Evolutionary conservation across 2,329 filamentous ascomycete species (phyloP), one percentile per base, ranked within the genome.

Genomic region (Ceratocystis alfenasii): DNA sequence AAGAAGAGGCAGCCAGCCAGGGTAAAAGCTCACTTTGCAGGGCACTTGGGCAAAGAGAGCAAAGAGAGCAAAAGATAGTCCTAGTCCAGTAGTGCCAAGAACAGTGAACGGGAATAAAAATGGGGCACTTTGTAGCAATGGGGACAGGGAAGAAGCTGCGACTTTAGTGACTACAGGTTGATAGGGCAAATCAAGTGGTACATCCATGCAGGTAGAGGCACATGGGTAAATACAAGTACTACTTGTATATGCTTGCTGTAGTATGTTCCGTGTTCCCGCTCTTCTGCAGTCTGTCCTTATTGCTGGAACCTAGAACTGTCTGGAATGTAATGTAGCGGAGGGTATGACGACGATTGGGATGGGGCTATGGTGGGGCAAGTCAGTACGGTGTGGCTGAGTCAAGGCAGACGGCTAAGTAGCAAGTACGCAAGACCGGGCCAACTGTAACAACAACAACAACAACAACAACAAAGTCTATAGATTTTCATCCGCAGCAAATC

Each of bases 301-400:
- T 12, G 36, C 36, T 41, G 36, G 36, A 41, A 48, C 20, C 17
- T 48, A 22, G 46, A 48, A n/a, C 36, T 28, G 25, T 15, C 48
- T 28, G 20, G 3, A 41, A 25, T 62, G 60, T 6, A 63, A 46
- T 41, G 33, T 20, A 44, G 28, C 33, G 33, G 53, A 33, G 62
- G 28, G 45, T 65, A 65, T 67, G 66, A 67, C 59, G 66, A 67
- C 50, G 63, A 65, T 65, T 25, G 48, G 48, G 48, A 53, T 53
- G 48, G 22, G 57, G 33, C 60, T 57, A 59, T 67, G 59, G 66
- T 36, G 66, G 55, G 63, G 45, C 44, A 64, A 45, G 46, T 57
- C 57, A 28, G 30, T 28, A 45, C 57, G 28, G 30, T 50, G 55
- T 62, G 64, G 41, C 63, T 55, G 48, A 53, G 48, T 6, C 48